Evolutionary conservation across 495 filamentous ascomycete species (phyloP), one percentile per base, ranked within the genome.

Genomic region (Daldinia childiae): DNA sequence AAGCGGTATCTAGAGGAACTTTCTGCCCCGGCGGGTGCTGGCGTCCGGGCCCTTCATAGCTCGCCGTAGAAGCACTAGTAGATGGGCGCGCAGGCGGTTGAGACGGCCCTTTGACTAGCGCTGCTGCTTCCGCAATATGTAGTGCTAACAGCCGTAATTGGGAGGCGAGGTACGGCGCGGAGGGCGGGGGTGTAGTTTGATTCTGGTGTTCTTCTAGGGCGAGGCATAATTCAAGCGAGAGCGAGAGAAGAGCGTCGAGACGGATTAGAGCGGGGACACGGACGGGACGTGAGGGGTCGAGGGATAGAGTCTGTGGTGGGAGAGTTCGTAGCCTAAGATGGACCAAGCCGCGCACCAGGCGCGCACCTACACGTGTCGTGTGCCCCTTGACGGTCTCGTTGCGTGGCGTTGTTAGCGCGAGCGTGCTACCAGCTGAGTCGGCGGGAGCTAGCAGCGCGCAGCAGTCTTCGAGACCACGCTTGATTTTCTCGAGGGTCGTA

Each of bases 311-410:
- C 69, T 79, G 82, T 67, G 77, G 89, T 38, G 81, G 79, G 62
- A 80, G 82, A 55, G 85, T 87, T 62, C 79, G 80, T 2, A 87
- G 79, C 17, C 78, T 79, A 30, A 87, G 81, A 75, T 83, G 76
- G 59, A 88, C 79, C 6, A 83, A 79, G 34, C 91, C 92, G 69
- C 92, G 92, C 36, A 93, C 88, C 34, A 97, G 87, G 39, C 88
- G 85, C 11, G 89, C 90, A 6, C 93, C 93, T 11, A 93, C 86
- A 26, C 93, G 87, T 0, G 94, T 98, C 57, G 98, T 87, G 78
- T 92, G 90, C 4, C 95, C 95, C 77, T 99, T 99, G 36, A 98
- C 89, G 67, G 86, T 88, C 82, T 99, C 95, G 52, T 91, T 93
- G 17, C 96, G 87, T 38, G 90, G 82, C n/a, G 93, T 95, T 59